These are phyloP conservation scores for Warburgia ugandensis DNA, from an alignment of 164 flowering plant species.

Conservation along the genomic window DNA sequence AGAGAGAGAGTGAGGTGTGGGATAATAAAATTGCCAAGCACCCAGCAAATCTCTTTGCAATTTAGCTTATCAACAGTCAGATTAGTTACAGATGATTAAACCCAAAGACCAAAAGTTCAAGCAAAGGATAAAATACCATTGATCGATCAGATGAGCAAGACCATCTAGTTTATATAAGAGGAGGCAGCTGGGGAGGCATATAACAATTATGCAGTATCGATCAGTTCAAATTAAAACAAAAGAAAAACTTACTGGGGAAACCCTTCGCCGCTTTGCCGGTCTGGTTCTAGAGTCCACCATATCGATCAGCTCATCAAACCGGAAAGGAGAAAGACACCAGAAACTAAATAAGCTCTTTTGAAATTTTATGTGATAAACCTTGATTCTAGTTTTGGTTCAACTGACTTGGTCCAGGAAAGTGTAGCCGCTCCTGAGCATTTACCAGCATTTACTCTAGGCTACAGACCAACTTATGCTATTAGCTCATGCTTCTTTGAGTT, in stretches of 20 bases:
- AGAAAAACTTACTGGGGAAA: constrained; percentile 19
- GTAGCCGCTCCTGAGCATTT: no score
- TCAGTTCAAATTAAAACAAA: background rate
- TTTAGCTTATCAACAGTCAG: background rate
- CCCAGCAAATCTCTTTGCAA: background rate
- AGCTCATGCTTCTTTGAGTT: no score
- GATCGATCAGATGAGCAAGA: no score
- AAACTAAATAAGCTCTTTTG: constrained; percentile 10
- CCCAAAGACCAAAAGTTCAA: no score
- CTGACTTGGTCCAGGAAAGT: no score
- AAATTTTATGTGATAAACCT: no score
- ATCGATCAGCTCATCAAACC: constrained; percentile 43
- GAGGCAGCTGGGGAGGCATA: background rate
- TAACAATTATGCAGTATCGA: background rate
- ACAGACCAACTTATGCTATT: no score
- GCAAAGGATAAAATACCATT: no score
- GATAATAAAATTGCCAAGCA: background rate
- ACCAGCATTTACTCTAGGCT: no score
- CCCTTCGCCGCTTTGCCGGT: constrained; percentile 30
- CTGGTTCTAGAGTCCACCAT: constrained; percentile 29
- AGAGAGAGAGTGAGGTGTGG: background rate
- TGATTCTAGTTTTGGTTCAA: no score
- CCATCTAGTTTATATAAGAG: no score
- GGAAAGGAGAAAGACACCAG: constrained; percentile 11
- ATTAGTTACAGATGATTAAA: no score